Percentiles rank a stretch among this genome's conserved stretches.
Evolutionary conservation across 2,329 filamentous ascomycete genomes (phyloP).

Genomic region (Clonostachys rhizophaga): DNA sequence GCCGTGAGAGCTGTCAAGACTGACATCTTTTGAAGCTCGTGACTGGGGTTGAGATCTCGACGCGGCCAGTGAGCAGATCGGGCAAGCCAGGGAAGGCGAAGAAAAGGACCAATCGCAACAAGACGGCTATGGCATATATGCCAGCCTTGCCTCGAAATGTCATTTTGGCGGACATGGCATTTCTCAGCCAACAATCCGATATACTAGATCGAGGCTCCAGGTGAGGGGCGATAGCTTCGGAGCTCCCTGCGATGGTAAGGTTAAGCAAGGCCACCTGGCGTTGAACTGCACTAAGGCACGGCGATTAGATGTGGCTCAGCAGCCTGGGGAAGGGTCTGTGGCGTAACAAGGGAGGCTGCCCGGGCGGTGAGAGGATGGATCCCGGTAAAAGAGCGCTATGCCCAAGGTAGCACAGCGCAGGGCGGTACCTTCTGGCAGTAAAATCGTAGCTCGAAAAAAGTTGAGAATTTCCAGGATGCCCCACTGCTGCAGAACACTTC

Average conservation of each 20-base stretch:
- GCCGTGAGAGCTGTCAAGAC: slow-evolving; percentile 18
- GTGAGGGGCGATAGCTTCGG: background rate
- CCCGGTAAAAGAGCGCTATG: background rate
- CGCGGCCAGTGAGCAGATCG: slow-evolving; percentile 80
- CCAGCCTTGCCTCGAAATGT: slow-evolving; percentile 34
- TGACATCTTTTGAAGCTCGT: slow-evolving; percentile 96
- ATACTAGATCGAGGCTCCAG: background rate
- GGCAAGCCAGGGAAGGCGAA: slow-evolving; percentile 78
- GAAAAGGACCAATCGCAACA: slow-evolving; percentile 76
- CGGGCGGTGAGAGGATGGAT: background rate
- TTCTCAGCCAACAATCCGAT: background rate
- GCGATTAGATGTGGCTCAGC: no score
- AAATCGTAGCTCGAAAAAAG: slow-evolving; percentile 4
- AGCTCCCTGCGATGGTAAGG: background rate
- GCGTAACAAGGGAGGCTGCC: background rate
- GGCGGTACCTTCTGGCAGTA: slow-evolving; percentile 5
- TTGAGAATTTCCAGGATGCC: background rate
- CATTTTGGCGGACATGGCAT: slow-evolving; percentile 30
- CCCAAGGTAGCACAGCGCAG: background rate
- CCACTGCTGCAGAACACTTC: background rate
- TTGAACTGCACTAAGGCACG: no score
- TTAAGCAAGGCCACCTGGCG: background rate
- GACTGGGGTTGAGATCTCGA: slow-evolving; percentile 94
- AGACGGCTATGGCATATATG: slow-evolving; percentile 72
- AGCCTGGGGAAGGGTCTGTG: no score